Conservation (phyloP, 2,329 filamentous ascomycete species). For the Graphiopsis chlorocephala region DNA sequence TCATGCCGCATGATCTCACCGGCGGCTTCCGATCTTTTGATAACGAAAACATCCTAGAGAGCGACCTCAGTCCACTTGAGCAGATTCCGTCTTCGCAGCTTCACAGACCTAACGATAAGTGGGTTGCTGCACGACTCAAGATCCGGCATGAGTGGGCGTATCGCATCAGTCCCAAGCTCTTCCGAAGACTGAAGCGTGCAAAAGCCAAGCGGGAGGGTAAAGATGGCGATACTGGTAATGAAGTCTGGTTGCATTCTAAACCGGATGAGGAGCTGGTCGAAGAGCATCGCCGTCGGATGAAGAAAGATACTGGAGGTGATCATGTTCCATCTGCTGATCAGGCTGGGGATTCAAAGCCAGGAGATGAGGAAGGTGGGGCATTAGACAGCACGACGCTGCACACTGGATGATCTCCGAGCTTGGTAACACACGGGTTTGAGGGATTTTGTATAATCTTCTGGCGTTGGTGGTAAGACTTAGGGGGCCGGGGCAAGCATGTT, state of each 20-base stretch:
- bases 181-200: conserved; percentile 11
- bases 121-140: conserved; percentile 56
- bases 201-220: conserved; percentile 14
- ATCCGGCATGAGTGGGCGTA: conserved; percentile 58
- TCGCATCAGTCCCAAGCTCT: conserved; percentile 47
- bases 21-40: conserved; percentile 52
- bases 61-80: conserved; percentile 35
- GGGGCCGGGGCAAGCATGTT: neutral
- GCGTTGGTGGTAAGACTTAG: neutral
- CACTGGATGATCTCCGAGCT: neutral
- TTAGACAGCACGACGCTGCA: neutral
- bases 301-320: neutral
- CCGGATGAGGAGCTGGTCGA: neutral
- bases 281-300: neutral
- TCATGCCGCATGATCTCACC: conserved; percentile 49
- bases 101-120: conserved; percentile 55
- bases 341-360: neutral
- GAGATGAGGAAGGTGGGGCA: accelerated
- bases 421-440: neutral
- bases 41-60: conserved; percentile 50
- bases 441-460: neutral
- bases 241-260: conserved; percentile 10
- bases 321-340: neutral
- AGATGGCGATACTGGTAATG: conserved; percentile 6
- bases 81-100: conserved; percentile 47